Base-by-base conservation (phyloP, 768 basidiomycete genomes). In the Kwoniella europaea region DNA sequence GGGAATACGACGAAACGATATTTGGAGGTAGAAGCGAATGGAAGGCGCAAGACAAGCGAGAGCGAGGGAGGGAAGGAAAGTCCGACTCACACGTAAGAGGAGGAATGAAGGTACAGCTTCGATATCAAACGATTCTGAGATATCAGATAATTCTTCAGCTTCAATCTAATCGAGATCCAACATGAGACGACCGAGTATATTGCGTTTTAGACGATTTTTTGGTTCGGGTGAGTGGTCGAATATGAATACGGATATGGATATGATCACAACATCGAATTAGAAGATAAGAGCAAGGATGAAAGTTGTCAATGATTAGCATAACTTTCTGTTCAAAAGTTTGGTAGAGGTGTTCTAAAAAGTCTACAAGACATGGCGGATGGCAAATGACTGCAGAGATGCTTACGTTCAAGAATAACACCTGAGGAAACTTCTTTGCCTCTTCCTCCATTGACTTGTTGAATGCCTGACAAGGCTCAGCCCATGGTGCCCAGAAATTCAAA, bases 401-500 rank as follows among this genome's bases (percentile, higher is more conserved):
- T 66, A 91, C 93, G 82, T 91, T 88, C 15, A 98, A 86, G 69
- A 93, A 91, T 24, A 98, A 86, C 1, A 91, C 83, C 2, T 85
- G 75, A 0, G 89, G 86, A 78, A 93, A 88, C 80, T 91, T 91
- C 72, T 87, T 88, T 1, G 94, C 88, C 56, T 96, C 86, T 77
- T 92, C 91, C 10, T 78, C 70, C 18, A 91, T 88, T 5, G 94
- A 88, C 55, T 89, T 86, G 85, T 94, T 94, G 91, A 97, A 96
- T 76, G 90, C 88, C 76, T 87, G 87, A 86, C 95, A 98, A 52
- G 94, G 94, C 71, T 89, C 91, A 0, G 94, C 97, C 93, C 93
- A 86, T 91, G 84, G 89, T 54, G 95, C 92, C 91, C 94, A 95
- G 83, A 98, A 99, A 85, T 92, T 93, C 80, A 97, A 89, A 46